These are phyloP conservation scores for Anisodus tanguticus DNA, from an alignment of 257 asterid species.

Conservation along the genomic window DNA sequence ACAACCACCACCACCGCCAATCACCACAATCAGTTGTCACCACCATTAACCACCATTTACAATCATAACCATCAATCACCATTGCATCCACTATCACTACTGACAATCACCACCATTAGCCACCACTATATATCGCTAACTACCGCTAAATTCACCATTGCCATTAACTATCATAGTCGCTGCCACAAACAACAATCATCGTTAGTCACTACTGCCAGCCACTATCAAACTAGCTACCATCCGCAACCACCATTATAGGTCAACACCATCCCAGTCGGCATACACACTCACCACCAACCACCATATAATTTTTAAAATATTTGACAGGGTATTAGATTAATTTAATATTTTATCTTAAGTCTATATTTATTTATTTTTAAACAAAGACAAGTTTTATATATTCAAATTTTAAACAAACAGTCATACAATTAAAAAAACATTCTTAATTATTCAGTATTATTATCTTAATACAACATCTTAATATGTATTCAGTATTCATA, in stretches of 20 bases:
- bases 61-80: background rate
- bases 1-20: background rate
- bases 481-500: too few species aligned
- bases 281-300: background rate
- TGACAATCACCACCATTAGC: background rate
- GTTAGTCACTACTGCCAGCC: background rate
- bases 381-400: background rate
- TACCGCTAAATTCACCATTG: background rate
- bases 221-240: background rate
- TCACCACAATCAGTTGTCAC: background rate
- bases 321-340: background rate
- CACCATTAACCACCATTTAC: background rate
- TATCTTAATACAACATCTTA: too few species aligned
- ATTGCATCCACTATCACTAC: background rate
- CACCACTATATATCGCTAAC: background rate
- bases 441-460: too few species aligned
- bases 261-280: background rate
- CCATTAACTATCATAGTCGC: background rate
- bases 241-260: background rate
- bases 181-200: background rate
- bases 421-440: too few species aligned
- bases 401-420: background rate
- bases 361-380: background rate
- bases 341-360: background rate
- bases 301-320: background rate